phyloP scores from a whole-genome alignment of 768 basidiomycete genomes.

The Macrolepiota fuliginosa region DNA sequence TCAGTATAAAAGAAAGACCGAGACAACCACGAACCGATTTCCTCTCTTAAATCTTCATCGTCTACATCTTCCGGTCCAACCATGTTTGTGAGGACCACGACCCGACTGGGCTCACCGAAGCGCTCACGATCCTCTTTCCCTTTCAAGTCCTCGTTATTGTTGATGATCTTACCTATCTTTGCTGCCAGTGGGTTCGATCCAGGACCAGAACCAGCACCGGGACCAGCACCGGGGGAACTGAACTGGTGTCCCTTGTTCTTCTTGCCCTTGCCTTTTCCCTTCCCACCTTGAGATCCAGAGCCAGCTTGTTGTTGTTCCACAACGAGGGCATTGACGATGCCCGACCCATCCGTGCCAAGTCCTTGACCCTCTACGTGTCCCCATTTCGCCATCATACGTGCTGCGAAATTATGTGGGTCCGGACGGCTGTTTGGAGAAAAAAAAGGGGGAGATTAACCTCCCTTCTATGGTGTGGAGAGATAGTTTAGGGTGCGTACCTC shows the following conservation, averaged over 20 bases:
- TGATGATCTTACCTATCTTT: conserved; percentile 87
- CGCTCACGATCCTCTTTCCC: conserved; percentile 72
- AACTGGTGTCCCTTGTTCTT: conserved; percentile 32
- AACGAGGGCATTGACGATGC: conserved; percentile 86
- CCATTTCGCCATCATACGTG: conserved; percentile 93
- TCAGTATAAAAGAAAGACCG: neutral
- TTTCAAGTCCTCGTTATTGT: conserved; percentile 84
- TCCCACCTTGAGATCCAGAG: conserved; percentile 23
- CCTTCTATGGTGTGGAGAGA: neutral
- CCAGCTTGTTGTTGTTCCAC: conserved; percentile 60
- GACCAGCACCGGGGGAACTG: conserved; percentile 25
- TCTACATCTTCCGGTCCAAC: conserved; percentile 80
- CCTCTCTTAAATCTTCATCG: conserved; percentile 80
- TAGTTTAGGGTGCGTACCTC: neutral
- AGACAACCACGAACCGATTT: conserved; percentile 64
- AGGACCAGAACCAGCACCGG: conserved; percentile 22
- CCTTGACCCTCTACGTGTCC: conserved; percentile 95
- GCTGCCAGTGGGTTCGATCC: conserved; percentile 37
- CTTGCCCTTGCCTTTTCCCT: conserved; percentile 27
- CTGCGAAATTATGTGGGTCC: conserved; percentile 76
- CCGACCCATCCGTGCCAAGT: conserved; percentile 77
- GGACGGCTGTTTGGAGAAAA: conserved; percentile 28
- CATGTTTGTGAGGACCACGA: conserved; percentile 90
- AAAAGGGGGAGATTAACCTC: neutral
- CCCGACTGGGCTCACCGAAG: conserved; percentile 88